Percentiles rank a stretch among this genome's conserved stretches.
phyloP scores from a whole-genome alignment of 495 filamentous ascomycete species.

The Neurospora intermedia region DNA sequence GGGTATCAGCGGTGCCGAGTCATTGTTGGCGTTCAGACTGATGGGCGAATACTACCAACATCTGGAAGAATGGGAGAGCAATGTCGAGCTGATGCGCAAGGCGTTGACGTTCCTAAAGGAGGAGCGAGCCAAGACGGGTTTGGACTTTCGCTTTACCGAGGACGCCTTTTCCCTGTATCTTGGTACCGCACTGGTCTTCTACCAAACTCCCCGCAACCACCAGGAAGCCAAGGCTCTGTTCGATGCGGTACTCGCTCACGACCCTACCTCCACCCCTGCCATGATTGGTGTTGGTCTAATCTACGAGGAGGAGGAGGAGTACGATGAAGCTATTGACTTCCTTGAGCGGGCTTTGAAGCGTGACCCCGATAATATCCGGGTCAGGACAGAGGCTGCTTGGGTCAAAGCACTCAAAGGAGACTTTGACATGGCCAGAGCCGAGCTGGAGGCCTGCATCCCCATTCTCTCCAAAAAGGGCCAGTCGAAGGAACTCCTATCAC shows the following conservation, averaged over 20 bases:
- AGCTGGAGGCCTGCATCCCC: slow-evolving; percentile 59
- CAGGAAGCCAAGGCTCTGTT: slow-evolving; percentile 77
- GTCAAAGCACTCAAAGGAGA: slow-evolving; percentile 76
- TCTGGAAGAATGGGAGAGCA: slow-evolving; percentile 78
- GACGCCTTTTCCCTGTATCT: slow-evolving; percentile 68
- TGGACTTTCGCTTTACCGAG: slow-evolving; percentile 51
- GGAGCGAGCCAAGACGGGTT: slow-evolving; percentile 53
- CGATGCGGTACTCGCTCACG: slow-evolving; percentile 60
- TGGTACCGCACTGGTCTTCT: slow-evolving; percentile 72
- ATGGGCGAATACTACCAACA: slow-evolving; percentile 77
- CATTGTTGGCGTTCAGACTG: slow-evolving; percentile 71
- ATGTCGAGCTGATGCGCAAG: slow-evolving; percentile 65
- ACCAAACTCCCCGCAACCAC: slow-evolving; percentile 83
- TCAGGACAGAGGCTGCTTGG: slow-evolving; percentile 80
- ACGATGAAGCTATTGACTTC: slow-evolving; percentile 65
- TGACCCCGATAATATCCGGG: slow-evolving; percentile 59
- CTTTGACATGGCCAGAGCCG: slow-evolving; percentile 47
- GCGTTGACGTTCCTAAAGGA: slow-evolving; percentile 49
- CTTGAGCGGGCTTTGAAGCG: slow-evolving; percentile 60
- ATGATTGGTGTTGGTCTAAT: slow-evolving; percentile 86
- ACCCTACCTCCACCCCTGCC: slow-evolving; percentile 61
- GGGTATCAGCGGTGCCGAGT: slow-evolving; percentile 63
- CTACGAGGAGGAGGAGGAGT: slow-evolving; percentile 85
- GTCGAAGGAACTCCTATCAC: slow-evolving; percentile 63
- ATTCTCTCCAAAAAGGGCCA: slow-evolving; percentile 36